Base-by-base conservation (phyloP, 495 filamentous ascomycete species). In the Diplogelasinospora grovesii region DNA sequence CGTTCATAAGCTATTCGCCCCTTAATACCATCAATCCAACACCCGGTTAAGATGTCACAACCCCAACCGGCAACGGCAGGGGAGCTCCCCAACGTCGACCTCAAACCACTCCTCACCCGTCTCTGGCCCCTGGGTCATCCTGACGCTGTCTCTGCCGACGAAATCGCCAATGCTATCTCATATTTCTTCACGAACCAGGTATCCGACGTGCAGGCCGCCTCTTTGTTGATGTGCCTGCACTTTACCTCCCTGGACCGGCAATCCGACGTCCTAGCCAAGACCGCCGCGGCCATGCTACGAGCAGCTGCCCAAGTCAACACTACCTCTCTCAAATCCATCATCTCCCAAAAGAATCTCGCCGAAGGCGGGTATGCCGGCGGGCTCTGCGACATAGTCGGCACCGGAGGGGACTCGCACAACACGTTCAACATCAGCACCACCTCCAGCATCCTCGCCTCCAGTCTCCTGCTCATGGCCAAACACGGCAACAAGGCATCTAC, bases 381-480 rank as follows among this genome's bases (percentile, higher is more conserved):
- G 16, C 61, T 89, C 50, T 90, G 89, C 63, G 93, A 99, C 60
- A 95, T 99, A 53, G 93, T 97, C 31, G 93, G 93, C 53, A 99
- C 93, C 10, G 93, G 93, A 36, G 93, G 93, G 56, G 92, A 97
- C 66, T 82, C 83, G 22, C 88, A 96, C 69, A 84, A 88, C 59
- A 99, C 93, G 14, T 97, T 95, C 78, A 99, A 99, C 60, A 86
- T 99, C 59, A 87, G 81, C 49, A 97, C 92, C 3, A 94, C 90
- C 5, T 77, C 93, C 3, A 94, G 89, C 4, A 94, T 99, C 53
- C 71, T 99, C 30, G 89, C 85, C 41, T 90, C 89, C 4, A 78
- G 84, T 11, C 64, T 87, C 9, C 74, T 96, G 13, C 67, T 92
- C 30, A 71, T 94, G 37, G 84, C 83, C 40, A 98, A 99, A 63